A percentile compares a stretch with the other conserved stretches of the same genome.
Conservation (phyloP, 345 rosid species). For the Hypericum androsaemum region DNA sequence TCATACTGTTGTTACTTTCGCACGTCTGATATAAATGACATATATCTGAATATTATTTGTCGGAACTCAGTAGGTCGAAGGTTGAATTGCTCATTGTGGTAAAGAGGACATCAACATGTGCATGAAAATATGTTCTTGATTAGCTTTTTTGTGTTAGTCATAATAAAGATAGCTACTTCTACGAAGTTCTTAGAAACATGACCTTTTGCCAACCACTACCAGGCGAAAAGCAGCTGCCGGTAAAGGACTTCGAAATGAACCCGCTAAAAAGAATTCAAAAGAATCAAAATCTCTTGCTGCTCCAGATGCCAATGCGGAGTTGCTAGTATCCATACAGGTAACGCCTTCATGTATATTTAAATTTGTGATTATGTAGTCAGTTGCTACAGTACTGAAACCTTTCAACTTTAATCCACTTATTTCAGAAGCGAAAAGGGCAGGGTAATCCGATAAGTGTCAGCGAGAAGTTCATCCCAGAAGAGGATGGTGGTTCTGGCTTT, state of each 20-base stretch:
- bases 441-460: constrained; percentile 5
- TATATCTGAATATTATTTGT: no score
- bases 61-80: no score
- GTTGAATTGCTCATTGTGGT: no score
- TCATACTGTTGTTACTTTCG: no score
- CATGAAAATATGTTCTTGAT: no score
- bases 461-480: constrained; percentile 30
- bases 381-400: background rate
- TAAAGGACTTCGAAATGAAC: constrained; percentile 32
- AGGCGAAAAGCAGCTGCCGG: constrained; percentile 31
- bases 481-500: constrained; percentile 39
- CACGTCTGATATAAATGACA: no score
- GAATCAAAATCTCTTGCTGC: constrained; percentile 39
- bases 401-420: background rate
- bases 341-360: no score
- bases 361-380: background rate
- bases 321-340: constrained; percentile 39
- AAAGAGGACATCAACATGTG: no score
- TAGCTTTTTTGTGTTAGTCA: no score
- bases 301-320: constrained; percentile 40
- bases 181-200: no score
- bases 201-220: background rate
- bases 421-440: constrained; percentile 5
- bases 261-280: constrained; percentile 25
- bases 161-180: no score